Base-by-base conservation (phyloP, 148 eudicot genomes). In the Camellia granthamiana region DNA sequence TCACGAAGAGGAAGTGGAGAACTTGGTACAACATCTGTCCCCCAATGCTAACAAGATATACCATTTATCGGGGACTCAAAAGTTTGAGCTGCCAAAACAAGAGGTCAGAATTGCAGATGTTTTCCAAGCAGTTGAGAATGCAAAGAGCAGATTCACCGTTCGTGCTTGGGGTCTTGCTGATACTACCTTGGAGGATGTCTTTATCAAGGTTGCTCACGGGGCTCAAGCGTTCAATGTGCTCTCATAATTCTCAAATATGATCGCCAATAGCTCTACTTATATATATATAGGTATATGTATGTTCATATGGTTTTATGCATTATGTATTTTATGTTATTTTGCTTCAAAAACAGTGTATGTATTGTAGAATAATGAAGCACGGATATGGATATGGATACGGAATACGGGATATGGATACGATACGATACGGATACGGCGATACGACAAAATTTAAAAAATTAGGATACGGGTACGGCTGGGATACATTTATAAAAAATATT, bases 141-240 rank as follows among this genome's bases (percentile, higher is more conserved):
- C 94, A 41, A 92, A 90, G 84, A 82, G 81, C 56, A 83, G 83
- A 74, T 89, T 92, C 81, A 78, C 89, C 0, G 89, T 92, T 78
- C 85, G 88, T 11, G 97, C 93, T 3, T 92, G 97, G 97, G 97
- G 97, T 69, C 63, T 92, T 69, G 86, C 91, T 0, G 92, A 92
- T 80, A 92, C 93, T 19, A 90, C 93, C n/a, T 80, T 92, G 18
- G 97, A 92, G 80, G 97, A 92, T 42, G 97, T 92, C 68, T 92
- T 92, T 71, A 92, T 92, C 75, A 92, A 89, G 84, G 92, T 92
- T 79, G 91, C 97, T 18, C 83, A 77, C 42, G 83, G 67, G n/a
- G 86, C 94, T 63, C 88, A 85, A 60, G 73, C 86, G 0, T 59
- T 83, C 69, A 83, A 77, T 67, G 78, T 69, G 74, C 88, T 92